Conservation (phyloP, 257 asterid species). For the Salvia hispanica region DNA sequence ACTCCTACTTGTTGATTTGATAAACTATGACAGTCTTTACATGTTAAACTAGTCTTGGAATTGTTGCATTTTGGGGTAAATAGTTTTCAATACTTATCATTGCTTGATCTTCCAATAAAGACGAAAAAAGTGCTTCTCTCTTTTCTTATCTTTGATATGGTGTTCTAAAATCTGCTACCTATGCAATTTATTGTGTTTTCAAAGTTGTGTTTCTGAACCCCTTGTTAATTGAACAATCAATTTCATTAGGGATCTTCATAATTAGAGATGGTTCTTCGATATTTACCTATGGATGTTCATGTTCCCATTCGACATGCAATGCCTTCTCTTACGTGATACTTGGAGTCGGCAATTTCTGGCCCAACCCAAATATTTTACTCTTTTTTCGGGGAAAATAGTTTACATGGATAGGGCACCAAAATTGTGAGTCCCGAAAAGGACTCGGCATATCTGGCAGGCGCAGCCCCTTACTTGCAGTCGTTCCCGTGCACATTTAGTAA, state of each 20-base stretch:
- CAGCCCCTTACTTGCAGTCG: background rate
- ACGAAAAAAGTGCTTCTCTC: background rate
- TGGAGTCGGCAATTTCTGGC: background rate
- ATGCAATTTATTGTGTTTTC: conserved; percentile 7
- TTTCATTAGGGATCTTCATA: background rate
- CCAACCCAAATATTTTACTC: background rate
- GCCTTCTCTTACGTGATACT: conserved; percentile 21
- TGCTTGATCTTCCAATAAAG: conserved; percentile 18
- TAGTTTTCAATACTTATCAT: conserved; percentile 1
- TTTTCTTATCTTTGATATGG: background rate
- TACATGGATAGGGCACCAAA: background rate
- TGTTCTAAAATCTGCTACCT: conserved; percentile 14
- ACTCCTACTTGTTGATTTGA: background rate
- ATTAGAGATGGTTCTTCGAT: background rate
- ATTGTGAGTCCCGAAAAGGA: background rate
- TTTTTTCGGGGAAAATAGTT: background rate
- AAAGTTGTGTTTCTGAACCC: conserved; percentile 11
- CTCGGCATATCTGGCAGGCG: background rate
- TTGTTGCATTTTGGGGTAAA: background rate
- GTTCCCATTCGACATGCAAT: conserved; percentile 10
- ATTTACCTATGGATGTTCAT: background rate
- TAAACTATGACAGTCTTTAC: background rate
- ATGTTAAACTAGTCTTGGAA: background rate
- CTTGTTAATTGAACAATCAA: background rate
- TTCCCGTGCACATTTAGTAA: too few species aligned